Base-by-base conservation (phyloP, 179 eudicot genomes). In the Camellia oleifera region DNA sequence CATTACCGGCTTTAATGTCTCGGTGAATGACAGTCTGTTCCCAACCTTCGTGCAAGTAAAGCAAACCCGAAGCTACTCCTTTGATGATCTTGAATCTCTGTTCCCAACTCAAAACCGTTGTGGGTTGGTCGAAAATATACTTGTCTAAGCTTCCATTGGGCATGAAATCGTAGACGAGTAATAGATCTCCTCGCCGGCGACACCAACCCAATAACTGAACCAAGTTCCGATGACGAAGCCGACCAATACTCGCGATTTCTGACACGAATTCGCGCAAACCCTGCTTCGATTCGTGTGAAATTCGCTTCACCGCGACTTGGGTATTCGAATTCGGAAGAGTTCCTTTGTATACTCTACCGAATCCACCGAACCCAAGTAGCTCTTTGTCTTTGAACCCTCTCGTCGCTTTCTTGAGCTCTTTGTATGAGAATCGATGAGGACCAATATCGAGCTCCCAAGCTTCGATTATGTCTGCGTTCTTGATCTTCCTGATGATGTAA, bases 91-190 rank as follows among this genome's bases (percentile, higher is more conserved):
- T 85, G 64, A 87, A 87, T 45, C 94, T 81, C 40, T 90, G 90
- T 53, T 81, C 79, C 94, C 94, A 91, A 10, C 54, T 90, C 65
- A 91, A 61, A 2, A 69, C 68, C 76, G 48, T 20, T 13, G 23
- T 70, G 10, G 89, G 78, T 15, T 79, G 63, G 57, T 82, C 86
- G 75, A 86, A 91, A 18, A 91, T 66, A 69, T 82, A 84, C 83
- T 88, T 88, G 48, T 91, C 94, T 32, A 91, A 82, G 85, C 94
- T 91, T 18, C 91, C 93, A 78, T 89, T 91, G 2, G 92, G 88
- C 93, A 91, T 91, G 75, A 76, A 90, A n/a, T 91, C 94, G 72
- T 91, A 91, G 4, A 91, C 94, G 10, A 91, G 88, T 32, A 91
- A 69, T 64, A 86, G 81, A 77, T 86, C 89, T 1, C 74, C 69